phyloP scores from a whole-genome alignment of 2,329 filamentous ascomycete genomes.

The Truncatella angustata region DNA sequence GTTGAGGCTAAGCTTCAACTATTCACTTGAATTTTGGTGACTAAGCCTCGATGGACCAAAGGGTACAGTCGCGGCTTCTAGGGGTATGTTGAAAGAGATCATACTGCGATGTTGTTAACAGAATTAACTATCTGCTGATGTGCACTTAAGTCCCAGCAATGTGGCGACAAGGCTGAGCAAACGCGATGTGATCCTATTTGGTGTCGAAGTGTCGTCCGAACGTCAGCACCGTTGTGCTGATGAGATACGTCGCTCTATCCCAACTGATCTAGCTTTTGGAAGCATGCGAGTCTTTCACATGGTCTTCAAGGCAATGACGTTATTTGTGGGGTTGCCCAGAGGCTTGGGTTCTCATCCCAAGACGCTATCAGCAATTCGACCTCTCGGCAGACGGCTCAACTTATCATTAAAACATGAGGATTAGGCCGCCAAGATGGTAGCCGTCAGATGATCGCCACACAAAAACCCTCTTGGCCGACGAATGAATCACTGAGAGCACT shows the following conservation, averaged over 20 bases:
- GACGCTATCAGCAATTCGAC: neutral
- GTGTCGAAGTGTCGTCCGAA: neutral
- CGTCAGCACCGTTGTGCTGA: neutral
- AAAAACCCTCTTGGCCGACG: neutral
- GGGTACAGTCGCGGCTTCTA: no score
- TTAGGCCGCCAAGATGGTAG: neutral
- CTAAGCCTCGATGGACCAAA: no score
- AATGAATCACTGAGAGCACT: no score
- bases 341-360: constrained; percentile 1
- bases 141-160: no score
- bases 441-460: neutral
- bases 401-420: neutral
- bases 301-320: neutral
- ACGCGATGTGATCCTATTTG: neutral
- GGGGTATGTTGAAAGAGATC: no score
- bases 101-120: no score
- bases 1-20: no score
- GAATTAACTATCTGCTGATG: no score
- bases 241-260: neutral
- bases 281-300: neutral
- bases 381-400: neutral
- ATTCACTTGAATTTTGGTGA: no score
- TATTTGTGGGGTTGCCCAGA: constrained; percentile 6
- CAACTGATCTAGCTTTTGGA: neutral
- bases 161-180: neutral